Evolutionary conservation across 208 protist species (phyloP).

Genomic region (Acanthamoeba sp.): DNA sequence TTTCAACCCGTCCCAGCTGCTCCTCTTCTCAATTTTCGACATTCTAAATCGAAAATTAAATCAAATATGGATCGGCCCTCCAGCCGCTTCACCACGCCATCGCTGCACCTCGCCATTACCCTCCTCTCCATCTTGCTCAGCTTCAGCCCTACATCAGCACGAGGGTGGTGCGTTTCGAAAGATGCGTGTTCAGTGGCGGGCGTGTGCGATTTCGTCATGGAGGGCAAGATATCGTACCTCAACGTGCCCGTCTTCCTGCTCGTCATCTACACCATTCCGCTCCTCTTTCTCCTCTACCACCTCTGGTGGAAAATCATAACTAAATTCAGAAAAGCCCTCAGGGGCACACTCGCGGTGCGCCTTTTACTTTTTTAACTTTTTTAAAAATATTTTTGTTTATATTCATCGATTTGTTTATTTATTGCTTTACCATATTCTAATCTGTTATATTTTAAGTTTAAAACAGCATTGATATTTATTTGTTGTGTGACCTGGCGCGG

Average conservation of each 20-base stretch:
- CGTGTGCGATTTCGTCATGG: background rate
- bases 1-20: too few relatives aligned
- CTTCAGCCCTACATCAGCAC: background rate
- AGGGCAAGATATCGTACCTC: slow-evolving; percentile 37
- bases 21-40: too few relatives aligned
- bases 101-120: too few relatives aligned
- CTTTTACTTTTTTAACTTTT: background rate
- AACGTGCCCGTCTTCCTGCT: slow-evolving; percentile 48
- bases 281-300: slow-evolving; percentile 50
- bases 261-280: slow-evolving; percentile 24
- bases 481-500: background rate
- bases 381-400: background rate
- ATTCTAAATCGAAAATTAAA: too few relatives aligned
- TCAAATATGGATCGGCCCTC: too few relatives aligned
- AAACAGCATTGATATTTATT: background rate
- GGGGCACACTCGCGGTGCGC: slow-evolving; percentile 1
- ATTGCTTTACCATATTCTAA: too few relatives aligned
- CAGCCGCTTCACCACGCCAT: too few relatives aligned
- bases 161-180: background rate
- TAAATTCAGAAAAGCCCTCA: slow-evolving; percentile 49
- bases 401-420: too few relatives aligned
- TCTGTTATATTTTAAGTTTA: too few relatives aligned
- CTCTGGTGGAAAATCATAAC: slow-evolving; percentile 45
- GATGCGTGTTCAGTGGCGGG: slow-evolving; percentile 18
- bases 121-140: too few relatives aligned